Base-by-base conservation (phyloP, 495 filamentous ascomycete genomes). In the Penicillium crystallinum region DNA sequence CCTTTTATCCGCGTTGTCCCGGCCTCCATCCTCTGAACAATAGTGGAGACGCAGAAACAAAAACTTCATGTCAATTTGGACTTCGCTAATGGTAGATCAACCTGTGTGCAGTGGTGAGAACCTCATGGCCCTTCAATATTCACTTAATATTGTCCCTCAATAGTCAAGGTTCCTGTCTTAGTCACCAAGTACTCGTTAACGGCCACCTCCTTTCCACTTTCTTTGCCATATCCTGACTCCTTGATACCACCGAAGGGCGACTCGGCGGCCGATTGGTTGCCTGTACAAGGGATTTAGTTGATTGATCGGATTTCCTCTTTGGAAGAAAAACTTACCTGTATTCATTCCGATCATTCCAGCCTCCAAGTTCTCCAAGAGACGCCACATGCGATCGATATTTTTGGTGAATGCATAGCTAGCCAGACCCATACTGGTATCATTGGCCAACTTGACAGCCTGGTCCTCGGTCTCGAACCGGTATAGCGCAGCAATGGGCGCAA, bases 331-430 rank as follows among this genome's bases (percentile, higher is more conserved):
- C 58, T 43, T 49, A 79, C 84, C 83, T 35, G 79, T 84, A 52
- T 87, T 86, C 70, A 87, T 60, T 6, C 83, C 86, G 52, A 90
- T 83, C 85, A 90, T 89, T 1, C 86, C 86, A 2, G 86, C 84
- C 61, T 90, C 86, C 30, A 90, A 66, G 45, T 85, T 86, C 68
- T 89, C 86, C 56, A 88, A 70, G 58, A 90, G 61, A 42, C 86
- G 71, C 86, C 85, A 89, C 55, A 82, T 73, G 1, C 86, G 79
- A 60, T 89, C 85, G 18, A 87, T 67, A 53, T 88, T 83, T 73
- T 87, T 86, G 4, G 85, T 87, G 66, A 89, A 90, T 43, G 80
- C 86, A 62, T 89, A 86, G 35, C 80, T 83, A 2, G 83, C 83
- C 53, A 88, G 62, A 15, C 84, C 84, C 82, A 87, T 86, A 53